Evolutionary conservation across 805 yeast species (phyloP).

Genomic region (Cyberlindnera misumaiensis): DNA sequence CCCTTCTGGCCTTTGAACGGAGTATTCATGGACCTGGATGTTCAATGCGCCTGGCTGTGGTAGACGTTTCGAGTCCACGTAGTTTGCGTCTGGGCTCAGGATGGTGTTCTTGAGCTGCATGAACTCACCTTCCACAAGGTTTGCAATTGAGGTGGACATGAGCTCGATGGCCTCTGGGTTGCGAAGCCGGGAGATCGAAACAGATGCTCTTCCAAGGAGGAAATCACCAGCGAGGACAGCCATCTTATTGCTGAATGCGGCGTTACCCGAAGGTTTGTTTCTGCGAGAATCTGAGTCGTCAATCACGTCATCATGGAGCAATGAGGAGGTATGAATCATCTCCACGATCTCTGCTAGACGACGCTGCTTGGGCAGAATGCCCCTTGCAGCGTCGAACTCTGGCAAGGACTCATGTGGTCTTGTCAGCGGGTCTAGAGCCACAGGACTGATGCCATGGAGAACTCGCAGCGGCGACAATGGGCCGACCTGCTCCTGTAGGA

Average conservation of each 20-base stretch:
- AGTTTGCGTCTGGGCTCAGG: conserved; percentile 40
- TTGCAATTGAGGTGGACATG: conserved; percentile 92
- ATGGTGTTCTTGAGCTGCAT: conserved; percentile 97
- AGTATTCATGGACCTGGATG: conserved; percentile 33
- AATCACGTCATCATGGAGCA: conserved; percentile 94
- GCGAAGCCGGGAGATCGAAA: conserved; percentile 84
- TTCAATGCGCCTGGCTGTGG: conserved; percentile 57
- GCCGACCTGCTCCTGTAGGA: conserved; percentile 42
- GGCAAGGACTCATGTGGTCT: conserved; percentile 73
- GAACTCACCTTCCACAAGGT: conserved; percentile 95
- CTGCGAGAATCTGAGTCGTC: conserved; percentile 85
- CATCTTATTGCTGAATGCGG: conserved; percentile 95
- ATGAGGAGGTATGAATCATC: conserved; percentile 95
- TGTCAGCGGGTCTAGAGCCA: conserved; percentile 75
- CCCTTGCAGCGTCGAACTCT: conserved; percentile 48
- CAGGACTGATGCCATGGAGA: conserved; percentile 89
- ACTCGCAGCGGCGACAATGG: conserved; percentile 76
- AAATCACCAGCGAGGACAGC: conserved; percentile 97
- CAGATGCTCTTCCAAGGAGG: conserved; percentile 91
- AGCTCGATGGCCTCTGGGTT: conserved; percentile 97
- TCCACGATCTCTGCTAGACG: conserved; percentile 96
- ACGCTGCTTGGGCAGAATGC: conserved; percentile 90
- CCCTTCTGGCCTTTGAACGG: conserved; percentile 23
- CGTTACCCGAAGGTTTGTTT: conserved; percentile 85
- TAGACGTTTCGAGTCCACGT: conserved; percentile 47